phyloP scores from a whole-genome alignment of 2,329 filamentous ascomycete genomes.

The Aspergillus pseudoglaucus region DNA sequence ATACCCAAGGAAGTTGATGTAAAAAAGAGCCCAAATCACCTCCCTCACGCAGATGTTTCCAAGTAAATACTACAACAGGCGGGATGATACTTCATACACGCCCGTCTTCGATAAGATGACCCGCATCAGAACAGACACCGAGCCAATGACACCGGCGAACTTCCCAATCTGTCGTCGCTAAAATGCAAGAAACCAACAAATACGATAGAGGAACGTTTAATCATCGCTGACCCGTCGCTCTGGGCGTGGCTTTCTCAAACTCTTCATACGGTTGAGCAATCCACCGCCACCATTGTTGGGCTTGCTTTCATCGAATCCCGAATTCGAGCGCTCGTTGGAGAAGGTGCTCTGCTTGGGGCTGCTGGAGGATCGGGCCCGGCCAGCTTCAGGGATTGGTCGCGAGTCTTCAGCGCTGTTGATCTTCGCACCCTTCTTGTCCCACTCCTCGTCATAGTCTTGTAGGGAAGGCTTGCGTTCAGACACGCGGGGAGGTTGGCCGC shows the following conservation, averaged over 20 bases:
- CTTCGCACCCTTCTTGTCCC: conserved; percentile 56
- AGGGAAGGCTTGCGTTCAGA: conserved; percentile 72
- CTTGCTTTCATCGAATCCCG: conserved; percentile 33
- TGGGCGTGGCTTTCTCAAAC: conserved; percentile 54
- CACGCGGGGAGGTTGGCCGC: conserved; percentile 25
- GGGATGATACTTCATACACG: too few relatives aligned
- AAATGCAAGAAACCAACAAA: not conserved
- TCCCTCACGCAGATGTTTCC: too few relatives aligned
- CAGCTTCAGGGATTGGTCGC: conserved; percentile 16
- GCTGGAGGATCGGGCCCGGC: conserved; percentile 46
- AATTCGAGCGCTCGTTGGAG: conserved; percentile 49
- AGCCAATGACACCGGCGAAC: too few relatives aligned
- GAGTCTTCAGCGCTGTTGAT: conserved; percentile 49
- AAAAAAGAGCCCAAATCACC: too few relatives aligned
- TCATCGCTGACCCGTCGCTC: conserved; percentile 33
- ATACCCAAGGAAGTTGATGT: too few relatives aligned
- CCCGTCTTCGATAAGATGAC: too few relatives aligned
- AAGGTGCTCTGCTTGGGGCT: conserved; percentile 51
- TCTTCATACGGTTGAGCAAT: conserved; percentile 74
- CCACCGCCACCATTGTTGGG: conserved; percentile 49
- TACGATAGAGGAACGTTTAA: conserved; percentile 5
- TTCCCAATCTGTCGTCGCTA: not conserved
- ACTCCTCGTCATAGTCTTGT: conserved; percentile 65
- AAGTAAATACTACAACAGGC: too few relatives aligned
- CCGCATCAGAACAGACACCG: too few relatives aligned